Conservation (phyloP, 164 flowering plant genomes). For the Platanus orientalis region DNA sequence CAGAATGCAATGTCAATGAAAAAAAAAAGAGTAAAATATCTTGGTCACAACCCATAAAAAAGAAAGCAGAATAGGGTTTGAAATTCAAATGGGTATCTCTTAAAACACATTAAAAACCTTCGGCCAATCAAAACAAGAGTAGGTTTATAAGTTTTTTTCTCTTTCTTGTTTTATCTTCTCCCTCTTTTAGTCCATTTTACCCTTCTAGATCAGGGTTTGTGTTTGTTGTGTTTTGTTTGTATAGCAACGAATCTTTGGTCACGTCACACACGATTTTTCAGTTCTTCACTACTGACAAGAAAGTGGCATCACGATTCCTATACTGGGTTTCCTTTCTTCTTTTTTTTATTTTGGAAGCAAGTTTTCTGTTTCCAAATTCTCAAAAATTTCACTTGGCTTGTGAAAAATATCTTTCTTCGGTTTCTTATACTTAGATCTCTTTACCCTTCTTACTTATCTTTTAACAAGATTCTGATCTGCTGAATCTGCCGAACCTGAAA, state of each 20-base stretch:
- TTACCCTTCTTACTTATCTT: background rate
- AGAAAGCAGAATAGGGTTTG: constrained; percentile 8
- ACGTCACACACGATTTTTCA: constrained; percentile 33
- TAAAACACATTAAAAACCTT: background rate
- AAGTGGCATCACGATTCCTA: constrained; percentile 11
- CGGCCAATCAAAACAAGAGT: constrained; percentile 8
- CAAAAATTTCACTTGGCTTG: background rate
- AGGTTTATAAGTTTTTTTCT: background rate
- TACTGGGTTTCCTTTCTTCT: background rate
- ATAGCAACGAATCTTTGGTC: constrained; percentile 31
- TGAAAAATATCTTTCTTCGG: background rate
- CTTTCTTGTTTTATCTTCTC: background rate
- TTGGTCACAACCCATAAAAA: too few species aligned
- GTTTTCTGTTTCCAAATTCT: too few species aligned
- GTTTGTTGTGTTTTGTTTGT: constrained; percentile 9
- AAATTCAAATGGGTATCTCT: background rate
- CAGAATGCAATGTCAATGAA: background rate
- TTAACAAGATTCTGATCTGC: background rate
- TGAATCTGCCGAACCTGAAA: background rate
- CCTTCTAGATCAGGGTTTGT: constrained; percentile 6
- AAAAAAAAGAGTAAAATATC: constrained; percentile 3
- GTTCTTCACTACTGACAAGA: constrained; percentile 23
- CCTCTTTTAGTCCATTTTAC: constrained; percentile 13
- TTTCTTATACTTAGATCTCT: background rate
- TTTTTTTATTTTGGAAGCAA: too few species aligned